A percentile compares a stretch with the other conserved stretches of the same genome.
phyloP scores from a whole-genome alignment of 169 alveolate species.

The Eimeria brunetti region DNA sequence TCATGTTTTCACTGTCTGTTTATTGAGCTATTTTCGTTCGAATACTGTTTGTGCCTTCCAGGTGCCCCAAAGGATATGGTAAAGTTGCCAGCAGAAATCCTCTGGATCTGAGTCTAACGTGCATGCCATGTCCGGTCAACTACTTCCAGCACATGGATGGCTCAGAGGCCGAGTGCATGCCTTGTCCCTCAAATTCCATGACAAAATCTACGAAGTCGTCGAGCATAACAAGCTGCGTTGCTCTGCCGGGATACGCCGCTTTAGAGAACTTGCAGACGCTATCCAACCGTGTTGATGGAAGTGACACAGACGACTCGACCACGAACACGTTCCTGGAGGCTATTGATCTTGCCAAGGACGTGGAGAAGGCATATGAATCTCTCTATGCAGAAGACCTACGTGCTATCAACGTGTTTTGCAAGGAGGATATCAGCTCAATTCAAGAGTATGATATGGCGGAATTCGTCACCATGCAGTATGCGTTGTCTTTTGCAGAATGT shows the following conservation, averaged over 20 bases:
- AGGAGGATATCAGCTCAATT: slow-evolving; percentile 32
- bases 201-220: slow-evolving; percentile 68
- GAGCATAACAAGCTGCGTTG: slow-evolving; percentile 76
- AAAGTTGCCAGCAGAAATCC: slow-evolving; percentile 58
- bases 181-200: slow-evolving; percentile 73
- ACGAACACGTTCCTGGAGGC: slow-evolving; percentile 50
- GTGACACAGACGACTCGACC: slow-evolving; percentile 14
- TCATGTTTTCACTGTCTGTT: neutral
- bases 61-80: slow-evolving; percentile 80
- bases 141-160: slow-evolving; percentile 80
- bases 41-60: neutral
- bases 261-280: slow-evolving; percentile 51
- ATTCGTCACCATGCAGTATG: slow-evolving; percentile 58
- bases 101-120: slow-evolving; percentile 56
- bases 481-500: slow-evolving; percentile 58
- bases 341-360: slow-evolving; percentile 64
- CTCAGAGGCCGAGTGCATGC: slow-evolving; percentile 60
- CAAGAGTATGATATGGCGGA: slow-evolving; percentile 75
- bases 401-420: slow-evolving; percentile 47
- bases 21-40: neutral
- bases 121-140: slow-evolving; percentile 72
- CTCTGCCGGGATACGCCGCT: slow-evolving; percentile 70
- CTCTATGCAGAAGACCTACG: slow-evolving; percentile 27
- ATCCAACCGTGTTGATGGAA: slow-evolving; percentile 12
- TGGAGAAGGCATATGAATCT: slow-evolving; percentile 29